Evolutionary conservation across 2,329 filamentous ascomycete genomes (phyloP).

Genomic region (Penicillium sp.): DNA sequence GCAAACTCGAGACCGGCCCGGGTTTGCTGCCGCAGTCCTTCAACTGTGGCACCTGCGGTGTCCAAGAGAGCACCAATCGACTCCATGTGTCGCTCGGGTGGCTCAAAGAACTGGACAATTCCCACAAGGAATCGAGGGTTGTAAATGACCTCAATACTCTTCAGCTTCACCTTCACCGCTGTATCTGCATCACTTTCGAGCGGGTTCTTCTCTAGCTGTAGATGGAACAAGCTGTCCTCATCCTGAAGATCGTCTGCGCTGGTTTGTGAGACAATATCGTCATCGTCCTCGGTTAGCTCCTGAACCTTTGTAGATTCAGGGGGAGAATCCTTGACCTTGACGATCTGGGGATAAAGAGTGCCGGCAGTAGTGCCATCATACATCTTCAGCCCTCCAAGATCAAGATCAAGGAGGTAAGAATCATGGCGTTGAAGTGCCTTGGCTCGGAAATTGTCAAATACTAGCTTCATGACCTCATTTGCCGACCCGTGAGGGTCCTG

Average conservation of each 20-base stretch:
- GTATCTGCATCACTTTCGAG: conserved; percentile 90
- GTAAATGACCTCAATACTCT: conserved; percentile 95
- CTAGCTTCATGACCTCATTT: conserved; percentile 80
- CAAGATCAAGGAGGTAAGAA: conserved; percentile 83
- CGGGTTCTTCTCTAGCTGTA: conserved; percentile 92
- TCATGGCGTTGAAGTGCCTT: conserved; percentile 88
- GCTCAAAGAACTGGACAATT: conserved; percentile 91
- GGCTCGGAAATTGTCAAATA: conserved; percentile 93
- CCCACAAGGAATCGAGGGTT: conserved; percentile 92
- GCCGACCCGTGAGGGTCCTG: conserved; percentile 75
- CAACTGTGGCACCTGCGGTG: conserved; percentile 89
- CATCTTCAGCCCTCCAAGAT: conserved; percentile 86
- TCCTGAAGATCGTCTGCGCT: conserved; percentile 47
- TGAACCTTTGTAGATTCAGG: conserved; percentile 50
- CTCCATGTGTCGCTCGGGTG: conserved; percentile 96
- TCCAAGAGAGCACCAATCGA: conserved; percentile 96
- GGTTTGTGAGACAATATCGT: conserved; percentile 41
- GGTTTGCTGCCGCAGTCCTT: conserved; percentile 92
- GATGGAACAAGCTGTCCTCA: conserved; percentile 81
- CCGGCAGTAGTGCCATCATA: conserved; percentile 94
- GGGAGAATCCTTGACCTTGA: conserved; percentile 87
- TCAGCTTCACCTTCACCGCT: conserved; percentile 84
- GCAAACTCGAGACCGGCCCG: conserved; percentile 94
- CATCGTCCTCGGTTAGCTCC: conserved; percentile 31
- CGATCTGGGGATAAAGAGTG: conserved; percentile 90